A percentile compares a stretch with the other conserved stretches of the same genome.
These are phyloP conservation scores for Calocybe indica DNA, from an alignment of 768 basidiomycete genomes.

Conservation along the genomic window DNA sequence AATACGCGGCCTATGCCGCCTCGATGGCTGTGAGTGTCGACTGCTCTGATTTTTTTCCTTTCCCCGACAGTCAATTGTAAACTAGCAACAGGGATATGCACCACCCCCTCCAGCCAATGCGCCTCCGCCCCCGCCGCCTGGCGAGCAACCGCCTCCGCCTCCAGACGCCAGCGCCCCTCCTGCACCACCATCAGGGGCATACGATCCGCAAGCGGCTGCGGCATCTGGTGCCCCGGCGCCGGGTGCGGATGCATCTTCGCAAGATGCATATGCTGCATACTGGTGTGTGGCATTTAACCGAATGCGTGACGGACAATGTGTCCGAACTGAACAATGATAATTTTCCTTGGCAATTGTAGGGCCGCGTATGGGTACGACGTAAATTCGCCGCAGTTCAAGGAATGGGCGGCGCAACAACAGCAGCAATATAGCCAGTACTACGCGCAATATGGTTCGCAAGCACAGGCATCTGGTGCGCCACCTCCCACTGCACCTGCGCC, in stretches of 20 bases:
- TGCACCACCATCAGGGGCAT: too few species aligned
- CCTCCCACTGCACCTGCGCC: neutral
- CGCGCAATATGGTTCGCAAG: conserved; percentile 32
- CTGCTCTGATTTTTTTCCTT: neutral
- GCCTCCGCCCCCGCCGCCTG: conserved; percentile 48
- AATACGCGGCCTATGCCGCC: conserved; percentile 69
- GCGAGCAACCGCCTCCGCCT: conserved; percentile 37
- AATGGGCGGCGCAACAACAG: conserved; percentile 72
- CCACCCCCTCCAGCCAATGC: conserved; percentile 50
- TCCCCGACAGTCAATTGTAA: neutral
- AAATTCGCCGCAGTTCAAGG: conserved; percentile 75
- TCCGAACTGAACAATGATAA: neutral
- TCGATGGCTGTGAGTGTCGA: neutral
- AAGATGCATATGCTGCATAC: conserved; percentile 52
- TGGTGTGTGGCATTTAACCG: conserved; percentile 31
- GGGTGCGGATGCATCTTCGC: conserved; percentile 7
- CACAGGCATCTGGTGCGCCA: conserved; percentile 11
- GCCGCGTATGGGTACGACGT: conserved; percentile 83
- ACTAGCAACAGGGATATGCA: conserved; percentile 27
- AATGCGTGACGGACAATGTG: conserved; percentile 6
- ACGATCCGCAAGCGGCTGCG: conserved; percentile 26
- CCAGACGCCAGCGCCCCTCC: conserved; percentile 21
- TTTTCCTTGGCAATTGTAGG: conserved; percentile 33
- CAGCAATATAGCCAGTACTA: conserved; percentile 73
- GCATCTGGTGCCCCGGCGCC: conserved; percentile 2